Percentiles rank a stretch among this genome's conserved stretches.
These are phyloP conservation scores for Quercus agrifolia DNA, from an alignment of 306 rosid species.

Conservation along the genomic window DNA sequence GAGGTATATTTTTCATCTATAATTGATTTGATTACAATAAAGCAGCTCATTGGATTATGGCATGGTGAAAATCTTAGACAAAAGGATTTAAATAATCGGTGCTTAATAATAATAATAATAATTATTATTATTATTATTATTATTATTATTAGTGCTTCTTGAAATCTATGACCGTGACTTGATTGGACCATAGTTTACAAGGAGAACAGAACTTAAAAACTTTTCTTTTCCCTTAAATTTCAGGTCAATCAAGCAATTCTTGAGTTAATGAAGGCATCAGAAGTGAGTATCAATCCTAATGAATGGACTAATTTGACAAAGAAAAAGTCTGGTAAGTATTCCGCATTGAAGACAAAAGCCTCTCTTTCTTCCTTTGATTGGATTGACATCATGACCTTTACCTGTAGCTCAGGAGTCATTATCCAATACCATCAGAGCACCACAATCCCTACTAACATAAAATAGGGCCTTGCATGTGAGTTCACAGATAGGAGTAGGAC, in stretches of 20 bases:
- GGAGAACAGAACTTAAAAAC: conserved; percentile 15
- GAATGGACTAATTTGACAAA: conserved; percentile 83
- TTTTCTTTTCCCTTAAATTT: conserved; percentile 12
- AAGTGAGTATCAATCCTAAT: conserved; percentile 45
- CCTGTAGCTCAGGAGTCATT: background rate
- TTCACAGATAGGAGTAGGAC: background rate
- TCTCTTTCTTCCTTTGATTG: conserved; percentile 16
- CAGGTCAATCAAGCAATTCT: conserved; percentile 88
- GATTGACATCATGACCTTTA: conserved; percentile 22
- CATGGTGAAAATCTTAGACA: background rate
- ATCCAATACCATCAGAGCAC: background rate
- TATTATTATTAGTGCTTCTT: background rate
- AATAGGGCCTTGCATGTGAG: background rate
- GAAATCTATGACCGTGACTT: background rate
- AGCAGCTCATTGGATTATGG: background rate
- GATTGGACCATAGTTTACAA: background rate
- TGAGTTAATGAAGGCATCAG: conserved; percentile 73
- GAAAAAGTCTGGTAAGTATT: conserved; percentile 51
- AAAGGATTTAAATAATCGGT: background rate
- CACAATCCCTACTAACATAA: background rate
- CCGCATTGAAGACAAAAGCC: background rate
- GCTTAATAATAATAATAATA: too few species aligned
- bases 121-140: too few species aligned
- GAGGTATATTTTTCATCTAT: conserved; percentile 53
- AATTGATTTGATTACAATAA: background rate